Base-by-base conservation (phyloP, 805 yeast genomes). In the Candida peoriensis region DNA sequence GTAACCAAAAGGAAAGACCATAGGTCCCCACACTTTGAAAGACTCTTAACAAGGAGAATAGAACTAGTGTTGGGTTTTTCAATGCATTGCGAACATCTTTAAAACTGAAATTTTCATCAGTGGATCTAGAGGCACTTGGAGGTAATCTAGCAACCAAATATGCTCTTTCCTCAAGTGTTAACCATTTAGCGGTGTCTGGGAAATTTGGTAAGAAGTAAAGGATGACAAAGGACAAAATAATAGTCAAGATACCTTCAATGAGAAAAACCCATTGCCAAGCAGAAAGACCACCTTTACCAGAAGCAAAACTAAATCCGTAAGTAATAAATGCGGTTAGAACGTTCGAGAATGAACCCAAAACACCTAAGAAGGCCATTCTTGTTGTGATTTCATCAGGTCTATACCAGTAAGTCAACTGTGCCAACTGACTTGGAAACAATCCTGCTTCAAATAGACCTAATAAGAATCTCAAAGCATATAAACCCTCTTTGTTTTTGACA, bases 291-390 rank as follows among this genome's bases (percentile, higher is more conserved):
- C 43, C 41, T 5, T 34, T 36, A 20, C 47, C 50, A 19, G 32
- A 22, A 28, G 46, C 38, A 32, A 29, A 37, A 15, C 41, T 32
- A 12, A 48, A 33, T 2, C 47, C 52, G 36, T 46, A 49, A 4
- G 57, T 50, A 14, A 54, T 26, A 15, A 52, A 32, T 1, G 56
- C 58, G 8, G 51, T 37, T n/a, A 54, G 24, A 11, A 54, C 46
- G 15, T 48, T 46, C 10, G 57, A 41, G 17, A 55, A 33, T 27
- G 48, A 43, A 8, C 56, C 56, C 5, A 45, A 41, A 6, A 43
- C 46, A 28, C 46, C 49, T 33, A 53, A 43, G 27, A 49, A 36
- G 4, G 56, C 51, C 32, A 47, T 45, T 37, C 58, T 45, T 12
- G 42, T 36, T 5, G 50, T 45, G 21, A 50, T 26, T 30, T 52